Conservation (phyloP, 352 stramenopile species). For the Phytophthora hybrid region DNA sequence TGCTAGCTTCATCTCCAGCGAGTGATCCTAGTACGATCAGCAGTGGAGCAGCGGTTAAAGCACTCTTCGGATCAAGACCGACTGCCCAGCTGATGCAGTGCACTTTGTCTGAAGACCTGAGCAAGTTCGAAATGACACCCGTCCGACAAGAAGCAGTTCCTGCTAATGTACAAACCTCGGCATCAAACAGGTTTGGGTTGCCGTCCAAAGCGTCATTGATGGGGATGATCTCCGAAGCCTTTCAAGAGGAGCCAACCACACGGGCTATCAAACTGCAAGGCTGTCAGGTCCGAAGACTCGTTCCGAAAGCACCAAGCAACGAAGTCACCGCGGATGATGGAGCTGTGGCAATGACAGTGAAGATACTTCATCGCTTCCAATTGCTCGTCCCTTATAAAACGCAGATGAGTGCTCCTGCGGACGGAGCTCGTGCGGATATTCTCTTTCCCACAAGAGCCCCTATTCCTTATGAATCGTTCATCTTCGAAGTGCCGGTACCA, state of each 20-base stretch:
- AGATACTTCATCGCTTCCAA: slow-evolving; percentile 44
- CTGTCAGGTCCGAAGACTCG: slow-evolving; percentile 54
- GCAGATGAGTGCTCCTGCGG: slow-evolving; percentile 6
- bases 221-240: slow-evolving; percentile 60
- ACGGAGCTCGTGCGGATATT: slow-evolving; percentile 9
- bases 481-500: slow-evolving; percentile 44
- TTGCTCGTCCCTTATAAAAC: slow-evolving; percentile 48
- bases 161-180: not conserved
- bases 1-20: slow-evolving; percentile 50
- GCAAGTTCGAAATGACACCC: slow-evolving; percentile 63
- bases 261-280: slow-evolving; percentile 56
- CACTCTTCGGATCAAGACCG: slow-evolving; percentile 42
- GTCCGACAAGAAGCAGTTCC: slow-evolving; percentile 26
- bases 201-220: slow-evolving; percentile 55
- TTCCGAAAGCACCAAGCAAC: slow-evolving; percentile 19
- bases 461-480: slow-evolving; percentile 46
- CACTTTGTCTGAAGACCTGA: slow-evolving; percentile 64
- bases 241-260: slow-evolving; percentile 39
- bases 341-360: not conserved
- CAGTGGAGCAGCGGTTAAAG: slow-evolving; percentile 38
- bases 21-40: slow-evolving; percentile 16
- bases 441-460: slow-evolving; percentile 15
- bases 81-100: slow-evolving; percentile 55
- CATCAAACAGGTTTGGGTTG: slow-evolving; percentile 51
- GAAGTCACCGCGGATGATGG: slow-evolving; percentile 1